phyloP scores from a whole-genome alignment of 352 stramenopile genomes.

The Globisporangium echinulatum region DNA sequence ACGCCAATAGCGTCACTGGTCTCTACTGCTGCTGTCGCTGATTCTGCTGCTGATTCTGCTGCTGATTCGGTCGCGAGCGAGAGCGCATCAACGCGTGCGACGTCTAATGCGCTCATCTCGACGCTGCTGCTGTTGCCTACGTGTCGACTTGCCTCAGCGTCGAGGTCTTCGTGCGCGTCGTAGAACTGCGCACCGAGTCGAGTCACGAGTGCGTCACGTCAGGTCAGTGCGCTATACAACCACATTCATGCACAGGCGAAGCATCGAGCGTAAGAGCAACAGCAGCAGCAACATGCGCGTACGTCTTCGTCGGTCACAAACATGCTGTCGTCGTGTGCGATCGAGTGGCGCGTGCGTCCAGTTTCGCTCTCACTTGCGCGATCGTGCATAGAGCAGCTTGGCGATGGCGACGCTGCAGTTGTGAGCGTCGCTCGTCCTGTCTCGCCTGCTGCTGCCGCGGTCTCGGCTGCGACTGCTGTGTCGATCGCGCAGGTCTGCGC shows the following conservation, averaged over 20 bases:
- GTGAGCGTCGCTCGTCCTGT: too few species aligned
- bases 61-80: not conserved
- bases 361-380: conserved; percentile 2
- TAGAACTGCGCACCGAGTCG: conserved; percentile 41
- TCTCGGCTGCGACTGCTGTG: too few species aligned
- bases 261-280: not conserved
- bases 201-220: not conserved
- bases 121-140: conserved; percentile 7
- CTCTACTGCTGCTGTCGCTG: not conserved
- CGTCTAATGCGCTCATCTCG: conserved; percentile 1
- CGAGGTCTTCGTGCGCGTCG: conserved; percentile 51
- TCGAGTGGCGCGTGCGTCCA: conserved; percentile 7
- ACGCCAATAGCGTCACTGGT: too few species aligned
- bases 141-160: conserved; percentile 25
- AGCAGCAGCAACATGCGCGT: conserved; percentile 4
- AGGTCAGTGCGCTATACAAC: not conserved
- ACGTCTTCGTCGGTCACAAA: conserved; percentile 61
- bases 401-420: not conserved
- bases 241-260: not conserved
- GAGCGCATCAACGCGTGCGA: not conserved
- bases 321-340: conserved; percentile 41
- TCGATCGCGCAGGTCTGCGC: too few species aligned
- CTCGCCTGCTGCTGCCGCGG: too few species aligned
- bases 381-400: conserved; percentile 9
- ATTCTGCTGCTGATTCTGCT: not conserved